Conservation (phyloP, 2,329 filamentous ascomycete genomes). For the Aspergillus ochraceoroseus region DNA sequence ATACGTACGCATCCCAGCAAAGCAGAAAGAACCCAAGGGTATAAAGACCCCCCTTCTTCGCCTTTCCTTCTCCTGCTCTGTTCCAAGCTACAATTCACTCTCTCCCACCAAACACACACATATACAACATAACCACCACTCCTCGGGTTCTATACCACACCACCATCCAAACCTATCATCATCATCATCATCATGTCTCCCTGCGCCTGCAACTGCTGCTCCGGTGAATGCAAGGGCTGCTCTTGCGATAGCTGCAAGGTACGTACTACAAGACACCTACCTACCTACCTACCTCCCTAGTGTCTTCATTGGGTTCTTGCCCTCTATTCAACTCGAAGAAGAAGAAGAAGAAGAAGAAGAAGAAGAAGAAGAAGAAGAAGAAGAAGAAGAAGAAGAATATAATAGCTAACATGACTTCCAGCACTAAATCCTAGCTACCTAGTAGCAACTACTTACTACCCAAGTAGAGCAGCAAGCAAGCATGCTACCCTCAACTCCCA, state of each 20-base stretch:
- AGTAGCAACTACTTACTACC: no score
- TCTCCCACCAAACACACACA: conserved; percentile 1
- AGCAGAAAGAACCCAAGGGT: not conserved
- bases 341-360: no score
- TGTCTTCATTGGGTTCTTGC: no score
- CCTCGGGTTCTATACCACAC: not conserved
- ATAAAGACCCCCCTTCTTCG: conserved; percentile 1
- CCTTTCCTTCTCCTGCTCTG: not conserved
- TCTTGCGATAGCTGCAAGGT: conserved; percentile 39
- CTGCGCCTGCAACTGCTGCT: conserved; percentile 42
- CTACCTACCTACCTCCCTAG: not conserved
- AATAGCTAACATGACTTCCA: no score
- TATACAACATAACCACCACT: not conserved
- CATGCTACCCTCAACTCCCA: no score
- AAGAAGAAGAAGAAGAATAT: no score
- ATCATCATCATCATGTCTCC: conserved; percentile 34
- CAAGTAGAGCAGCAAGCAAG: no score
- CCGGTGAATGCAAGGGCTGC: conserved; percentile 40
- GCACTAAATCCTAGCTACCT: no score
- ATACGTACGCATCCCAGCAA: no score
- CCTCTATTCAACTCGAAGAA: not conserved
- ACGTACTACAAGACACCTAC: conserved; percentile 11
- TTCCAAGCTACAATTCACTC: conserved; percentile 6
- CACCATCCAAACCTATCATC: conserved; percentile 18
- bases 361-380: no score